Base-by-base conservation (phyloP, 805 yeast species). In the Blastobotrys terrestris region DNA sequence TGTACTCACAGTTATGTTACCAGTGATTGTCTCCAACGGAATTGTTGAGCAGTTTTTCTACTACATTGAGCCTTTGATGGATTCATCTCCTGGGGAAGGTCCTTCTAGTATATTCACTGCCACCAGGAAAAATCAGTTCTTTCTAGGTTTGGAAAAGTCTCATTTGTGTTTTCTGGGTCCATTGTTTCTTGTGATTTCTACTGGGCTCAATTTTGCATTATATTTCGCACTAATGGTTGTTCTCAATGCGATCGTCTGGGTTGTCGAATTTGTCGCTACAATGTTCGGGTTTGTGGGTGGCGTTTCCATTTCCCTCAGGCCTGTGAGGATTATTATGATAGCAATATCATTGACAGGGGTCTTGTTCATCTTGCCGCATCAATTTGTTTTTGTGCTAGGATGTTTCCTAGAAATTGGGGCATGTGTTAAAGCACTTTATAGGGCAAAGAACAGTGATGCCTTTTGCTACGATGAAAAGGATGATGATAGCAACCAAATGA, bases 101-200 rank as follows among this genome's bases (percentile, higher is more conserved):
- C 68, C 70, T 2, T 55, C 61, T 11, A 67, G 63, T 48, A 42
- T 58, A 18, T 26, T 46, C 7, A 64, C 61, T 50, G 52, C 57
- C 18, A 51, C 53, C 5, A 56, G 66, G 44, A 50, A 63, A 56
- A 31, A 22, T 48, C 52, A 22, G 35, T 55, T 51, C 52, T 85
- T 77, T 61, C 65, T 88, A 48, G 96, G 96, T 0, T 65, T 85
- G 2, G 79, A 82, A 55, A 89, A 83, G 53, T 60, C 64, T 11
- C 72, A 72, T 15, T 18, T 81, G 40, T 79, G 81, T 72, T 73
- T 79, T 52, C 65, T 85, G 39, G 91, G 87, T 0, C 78, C 87
- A 0, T 21, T 84, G 2, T 77, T 85, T 55, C 62, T 77, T 2
- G 76, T 76, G 16, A 73, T 76, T 49, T 72, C 78, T 2, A 67